These are phyloP conservation scores for Populus pruinosa DNA, from an alignment of 345 rosid genomes.

Conservation along the genomic window DNA sequence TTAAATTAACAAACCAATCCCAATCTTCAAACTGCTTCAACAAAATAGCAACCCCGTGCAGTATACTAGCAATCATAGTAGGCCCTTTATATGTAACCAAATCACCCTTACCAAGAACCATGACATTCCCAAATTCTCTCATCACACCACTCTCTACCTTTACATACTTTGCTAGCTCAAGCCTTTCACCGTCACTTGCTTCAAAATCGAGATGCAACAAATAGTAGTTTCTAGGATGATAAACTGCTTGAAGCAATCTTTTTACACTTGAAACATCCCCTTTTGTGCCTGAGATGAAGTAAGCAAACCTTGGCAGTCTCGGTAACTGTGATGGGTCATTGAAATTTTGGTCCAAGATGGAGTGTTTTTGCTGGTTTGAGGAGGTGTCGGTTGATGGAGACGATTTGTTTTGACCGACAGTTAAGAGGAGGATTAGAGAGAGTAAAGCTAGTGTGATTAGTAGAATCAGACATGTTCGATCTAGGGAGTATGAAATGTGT, in stretches of 20 bases:
- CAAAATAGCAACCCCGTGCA: constrained; percentile 68
- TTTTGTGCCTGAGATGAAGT: constrained; percentile 72
- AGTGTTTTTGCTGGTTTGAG: constrained; percentile 7
- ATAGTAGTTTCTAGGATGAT: constrained; percentile 81
- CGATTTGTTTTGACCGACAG: constrained; percentile 31
- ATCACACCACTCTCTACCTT: constrained; percentile 50
- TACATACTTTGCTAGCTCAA: constrained; percentile 71
- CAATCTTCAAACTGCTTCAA: constrained; percentile 71
- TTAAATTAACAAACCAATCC: constrained; percentile 92
- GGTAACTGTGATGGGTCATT: constrained; percentile 20
- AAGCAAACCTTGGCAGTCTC: constrained; percentile 60
- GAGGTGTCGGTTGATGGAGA: constrained; percentile 17
- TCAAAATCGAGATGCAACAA: constrained; percentile 78
- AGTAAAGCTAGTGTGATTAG: constrained; percentile 28
- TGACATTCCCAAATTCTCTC: constrained; percentile 62
- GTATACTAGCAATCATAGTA: constrained; percentile 70
- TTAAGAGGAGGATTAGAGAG: constrained; percentile 39
- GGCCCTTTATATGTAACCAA: constrained; percentile 82
- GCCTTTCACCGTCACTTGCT: constrained; percentile 71
- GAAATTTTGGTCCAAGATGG: constrained; percentile 15
- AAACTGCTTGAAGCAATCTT: constrained; percentile 62
- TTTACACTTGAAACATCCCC: constrained; percentile 59
- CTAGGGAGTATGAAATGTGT: constrained; percentile 43
- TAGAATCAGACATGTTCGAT: constrained; percentile 46
- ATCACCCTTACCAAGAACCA: constrained; percentile 79